Conservation (phyloP, 495 filamentous ascomycete genomes). For the Filosporella fistucella region DNA sequence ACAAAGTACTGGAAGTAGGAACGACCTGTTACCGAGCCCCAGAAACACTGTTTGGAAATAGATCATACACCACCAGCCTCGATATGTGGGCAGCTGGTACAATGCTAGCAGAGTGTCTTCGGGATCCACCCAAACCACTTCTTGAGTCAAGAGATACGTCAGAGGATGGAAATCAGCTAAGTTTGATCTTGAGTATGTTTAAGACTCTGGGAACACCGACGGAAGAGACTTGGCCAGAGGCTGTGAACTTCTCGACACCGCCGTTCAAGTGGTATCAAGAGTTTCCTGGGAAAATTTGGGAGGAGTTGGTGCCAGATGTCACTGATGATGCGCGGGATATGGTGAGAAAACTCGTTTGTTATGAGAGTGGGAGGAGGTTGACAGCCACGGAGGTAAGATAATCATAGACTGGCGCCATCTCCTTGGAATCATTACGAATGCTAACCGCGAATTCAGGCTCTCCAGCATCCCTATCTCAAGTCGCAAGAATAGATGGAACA, state of each 20-base stretch:
- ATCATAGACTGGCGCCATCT: too few relatives aligned
- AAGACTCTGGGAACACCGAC: conserved; percentile 81
- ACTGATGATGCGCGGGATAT: conserved; percentile 13
- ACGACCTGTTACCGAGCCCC: conserved; percentile 88
- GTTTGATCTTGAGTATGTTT: conserved; percentile 87
- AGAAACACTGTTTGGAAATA: conserved; percentile 84
- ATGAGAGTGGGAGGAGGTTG: conserved; percentile 22
- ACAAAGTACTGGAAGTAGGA: conserved; percentile 89
- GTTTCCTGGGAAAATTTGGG: conserved; percentile 35
- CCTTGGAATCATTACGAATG: neutral
- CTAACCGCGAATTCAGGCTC: too few relatives aligned
- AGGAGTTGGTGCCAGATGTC: conserved; percentile 29
- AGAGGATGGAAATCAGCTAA: conserved; percentile 86
- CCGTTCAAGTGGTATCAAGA: conserved; percentile 50
- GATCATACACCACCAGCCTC: conserved; percentile 59
- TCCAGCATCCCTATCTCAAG: too few relatives aligned
- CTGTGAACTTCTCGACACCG: conserved; percentile 37
- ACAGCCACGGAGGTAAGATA: conserved; percentile 12
- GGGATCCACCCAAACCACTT: conserved; percentile 50
- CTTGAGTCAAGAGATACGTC: conserved; percentile 69
- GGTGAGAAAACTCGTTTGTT: conserved; percentile 17
- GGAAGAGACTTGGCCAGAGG: conserved; percentile 68
- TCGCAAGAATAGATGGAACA: too few relatives aligned
- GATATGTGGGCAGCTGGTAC: conserved; percentile 92
- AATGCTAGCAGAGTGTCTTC: conserved; percentile 67